Percentiles rank a stretch among this genome's conserved stretches.
Evolutionary conservation across 176 grass and related monocot genomes (phyloP).

Genomic region (Bonia amplexicaulis): DNA sequence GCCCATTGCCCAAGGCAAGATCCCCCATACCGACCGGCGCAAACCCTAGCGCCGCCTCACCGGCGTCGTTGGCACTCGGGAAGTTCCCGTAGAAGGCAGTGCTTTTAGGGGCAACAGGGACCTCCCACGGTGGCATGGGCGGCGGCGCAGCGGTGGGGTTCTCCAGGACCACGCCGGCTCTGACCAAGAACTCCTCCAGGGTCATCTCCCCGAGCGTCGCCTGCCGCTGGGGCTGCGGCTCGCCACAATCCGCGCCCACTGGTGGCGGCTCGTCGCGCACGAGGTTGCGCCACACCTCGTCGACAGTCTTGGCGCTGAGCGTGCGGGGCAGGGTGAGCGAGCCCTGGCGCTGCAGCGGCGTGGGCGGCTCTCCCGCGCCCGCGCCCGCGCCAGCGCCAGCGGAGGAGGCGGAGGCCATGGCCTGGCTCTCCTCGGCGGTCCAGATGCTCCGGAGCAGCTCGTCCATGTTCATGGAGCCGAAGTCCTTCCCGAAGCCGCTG

Average conservation of each 20-base stretch:
- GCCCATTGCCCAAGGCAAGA: conserved; percentile 28
- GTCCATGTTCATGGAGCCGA: conserved; percentile 95
- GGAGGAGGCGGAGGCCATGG: conserved; percentile 37
- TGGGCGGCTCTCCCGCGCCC: neutral
- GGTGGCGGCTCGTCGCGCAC: conserved; percentile 38
- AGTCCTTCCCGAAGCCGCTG: conserved; percentile 58
- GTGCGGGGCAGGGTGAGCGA: conserved; percentile 75
- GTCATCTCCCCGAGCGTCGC: conserved; percentile 87
- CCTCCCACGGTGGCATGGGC: conserved; percentile 28
- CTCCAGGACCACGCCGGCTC: conserved; percentile 67
- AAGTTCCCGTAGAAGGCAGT: conserved; percentile 44
- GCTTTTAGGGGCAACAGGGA: conserved; percentile 34
- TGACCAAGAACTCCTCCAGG: conserved; percentile 83
- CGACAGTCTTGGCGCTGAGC: conserved; percentile 77
- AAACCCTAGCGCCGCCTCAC: conserved; percentile 19
- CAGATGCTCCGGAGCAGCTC: conserved; percentile 93
- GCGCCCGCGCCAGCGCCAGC: neutral
- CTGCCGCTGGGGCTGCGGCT: conserved; percentile 29
- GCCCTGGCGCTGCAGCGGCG: conserved; percentile 59
- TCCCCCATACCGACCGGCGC: conserved; percentile 44
- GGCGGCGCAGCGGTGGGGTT: conserved; percentile 11
- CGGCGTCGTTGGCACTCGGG: conserved; percentile 28
- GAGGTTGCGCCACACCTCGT: conserved; percentile 80
- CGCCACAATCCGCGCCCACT: neutral
- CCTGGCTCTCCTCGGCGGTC: conserved; percentile 86